phyloP scores from a whole-genome alignment of 768 basidiomycete genomes.

The Kockovaella imperatae region DNA sequence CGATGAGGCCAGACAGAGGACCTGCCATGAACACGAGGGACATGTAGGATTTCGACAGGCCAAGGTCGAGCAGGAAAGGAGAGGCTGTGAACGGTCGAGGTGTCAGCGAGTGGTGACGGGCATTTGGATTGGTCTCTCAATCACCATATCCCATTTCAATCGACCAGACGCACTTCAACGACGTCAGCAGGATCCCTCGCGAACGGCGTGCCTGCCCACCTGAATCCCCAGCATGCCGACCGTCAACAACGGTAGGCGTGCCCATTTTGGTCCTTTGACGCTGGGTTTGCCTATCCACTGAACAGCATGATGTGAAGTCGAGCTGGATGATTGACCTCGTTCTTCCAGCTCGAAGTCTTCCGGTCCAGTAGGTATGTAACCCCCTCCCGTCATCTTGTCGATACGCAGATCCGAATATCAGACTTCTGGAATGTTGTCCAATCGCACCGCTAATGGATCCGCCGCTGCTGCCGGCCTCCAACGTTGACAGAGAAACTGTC shows the following conservation, averaged over 20 bases:
- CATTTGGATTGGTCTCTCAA: not conserved
- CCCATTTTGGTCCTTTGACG: slow-evolving; percentile 43
- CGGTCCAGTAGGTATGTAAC: slow-evolving; percentile 20
- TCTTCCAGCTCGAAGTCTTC: slow-evolving; percentile 62
- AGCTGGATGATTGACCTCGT: slow-evolving; percentile 44
- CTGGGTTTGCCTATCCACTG: slow-evolving; percentile 43
- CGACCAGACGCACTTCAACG: slow-evolving; percentile 60
- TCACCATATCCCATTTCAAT: slow-evolving; percentile 86
- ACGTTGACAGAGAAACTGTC: too few relatives aligned
- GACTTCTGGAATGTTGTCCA: too few relatives aligned
- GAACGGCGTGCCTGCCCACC: slow-evolving; percentile 44
- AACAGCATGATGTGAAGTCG: slow-evolving; percentile 30
- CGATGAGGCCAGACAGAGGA: slow-evolving; percentile 77
- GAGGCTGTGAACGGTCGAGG: slow-evolving; percentile 52
- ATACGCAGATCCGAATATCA: too few relatives aligned
- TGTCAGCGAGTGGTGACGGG: too few relatives aligned
- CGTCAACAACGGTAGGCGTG: slow-evolving; percentile 52
- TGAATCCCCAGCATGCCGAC: slow-evolving; percentile 75
- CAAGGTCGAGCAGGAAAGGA: slow-evolving; percentile 82
- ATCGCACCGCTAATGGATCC: too few relatives aligned
- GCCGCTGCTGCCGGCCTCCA: too few relatives aligned
- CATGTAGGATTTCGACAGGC: slow-evolving; percentile 76
- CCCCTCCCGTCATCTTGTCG: slow-evolving; percentile 30
- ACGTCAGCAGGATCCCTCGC: not conserved
- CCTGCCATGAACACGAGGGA: slow-evolving; percentile 88